Percentiles rank a stretch among this genome's conserved stretches.
Evolutionary conservation across 164 flowering plant genomes (phyloP).

Genomic region (Cinnamomum chago): DNA sequence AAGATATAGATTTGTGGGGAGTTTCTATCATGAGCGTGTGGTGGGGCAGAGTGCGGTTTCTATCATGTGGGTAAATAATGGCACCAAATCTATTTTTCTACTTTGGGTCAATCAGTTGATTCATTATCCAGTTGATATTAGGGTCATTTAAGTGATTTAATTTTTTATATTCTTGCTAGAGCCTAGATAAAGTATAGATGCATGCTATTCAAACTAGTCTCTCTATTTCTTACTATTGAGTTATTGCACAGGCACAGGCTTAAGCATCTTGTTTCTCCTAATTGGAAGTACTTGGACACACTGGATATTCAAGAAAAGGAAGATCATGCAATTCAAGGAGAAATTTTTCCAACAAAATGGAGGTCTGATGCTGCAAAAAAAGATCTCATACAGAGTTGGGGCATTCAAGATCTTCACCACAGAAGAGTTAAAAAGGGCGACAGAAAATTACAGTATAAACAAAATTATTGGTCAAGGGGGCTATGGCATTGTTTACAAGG

Average conservation of each 20-base stretch:
- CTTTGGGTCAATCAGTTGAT: no score
- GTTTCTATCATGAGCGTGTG: no score
- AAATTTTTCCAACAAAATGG: constrained; percentile 27
- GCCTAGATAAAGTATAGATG: no score
- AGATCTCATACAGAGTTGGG: constrained; percentile 13
- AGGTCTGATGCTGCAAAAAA: constrained; percentile 29
- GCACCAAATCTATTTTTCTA: no score
- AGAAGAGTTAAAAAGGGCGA: constrained; percentile 48
- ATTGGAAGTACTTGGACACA: not conserved
- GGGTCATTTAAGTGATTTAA: no score
- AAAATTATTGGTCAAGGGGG: constrained; percentile 56
- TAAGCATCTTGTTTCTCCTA: not conserved
- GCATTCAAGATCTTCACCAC: constrained; percentile 32
- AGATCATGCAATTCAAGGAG: not conserved
- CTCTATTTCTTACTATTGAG: not conserved
- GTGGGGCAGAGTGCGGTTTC: no score
- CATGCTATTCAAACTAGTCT: no score
- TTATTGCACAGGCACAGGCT: not conserved
- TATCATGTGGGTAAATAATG: no score
- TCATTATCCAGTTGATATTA: no score
- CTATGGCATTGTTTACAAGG: constrained; percentile 61
- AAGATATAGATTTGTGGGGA: no score
- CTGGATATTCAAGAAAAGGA: not conserved
- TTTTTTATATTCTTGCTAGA: no score
- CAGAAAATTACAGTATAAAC: constrained; percentile 30